Percentiles rank a stretch among this genome's conserved stretches.
phyloP scores from a whole-genome alignment of 2,329 filamentous ascomycete species.

The Aureobasidium sp. region DNA sequence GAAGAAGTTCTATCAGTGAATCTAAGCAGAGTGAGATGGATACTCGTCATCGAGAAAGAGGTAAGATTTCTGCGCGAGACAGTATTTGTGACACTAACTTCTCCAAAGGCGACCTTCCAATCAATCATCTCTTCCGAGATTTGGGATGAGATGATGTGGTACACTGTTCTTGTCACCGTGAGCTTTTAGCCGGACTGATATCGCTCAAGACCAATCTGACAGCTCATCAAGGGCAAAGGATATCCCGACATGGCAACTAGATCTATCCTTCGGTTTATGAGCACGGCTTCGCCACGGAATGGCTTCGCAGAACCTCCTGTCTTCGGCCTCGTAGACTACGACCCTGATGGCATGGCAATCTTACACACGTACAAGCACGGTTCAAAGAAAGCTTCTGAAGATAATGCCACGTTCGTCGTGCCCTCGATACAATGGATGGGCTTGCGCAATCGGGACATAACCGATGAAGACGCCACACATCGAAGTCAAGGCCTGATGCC shows the following conservation, averaged over 20 bases:
- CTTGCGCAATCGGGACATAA: constrained; percentile 35
- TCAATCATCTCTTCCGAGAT: constrained; percentile 54
- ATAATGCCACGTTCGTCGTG: constrained; percentile 44
- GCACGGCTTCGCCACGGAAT: constrained; percentile 41
- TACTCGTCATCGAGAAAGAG: constrained; percentile 75
- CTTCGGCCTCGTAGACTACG: constrained; percentile 63
- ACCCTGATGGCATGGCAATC: constrained; percentile 70
- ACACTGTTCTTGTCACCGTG: constrained; percentile 64
- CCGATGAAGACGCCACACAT: constrained; percentile 22
- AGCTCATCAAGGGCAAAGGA: constrained; percentile 59
- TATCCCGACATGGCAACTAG: constrained; percentile 71
- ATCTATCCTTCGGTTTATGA: constrained; percentile 53
- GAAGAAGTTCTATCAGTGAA: constrained; percentile 46
- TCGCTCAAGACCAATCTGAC: neutral
- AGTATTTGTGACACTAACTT: constrained; percentile 20
- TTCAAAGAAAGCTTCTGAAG: constrained; percentile 56
- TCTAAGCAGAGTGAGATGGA: constrained; percentile 50
- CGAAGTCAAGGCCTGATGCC: constrained; percentile 39
- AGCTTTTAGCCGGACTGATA: neutral
- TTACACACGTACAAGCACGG: constrained; percentile 66
- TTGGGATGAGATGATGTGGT: constrained; percentile 44
- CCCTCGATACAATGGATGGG: constrained; percentile 60
- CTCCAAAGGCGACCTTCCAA: constrained; percentile 65
- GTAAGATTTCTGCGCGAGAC: constrained; percentile 32
- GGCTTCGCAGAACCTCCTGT: constrained; percentile 42